These are phyloP conservation scores for Myxozyma monticola DNA, from an alignment of 805 yeast genomes.

Conservation along the genomic window DNA sequence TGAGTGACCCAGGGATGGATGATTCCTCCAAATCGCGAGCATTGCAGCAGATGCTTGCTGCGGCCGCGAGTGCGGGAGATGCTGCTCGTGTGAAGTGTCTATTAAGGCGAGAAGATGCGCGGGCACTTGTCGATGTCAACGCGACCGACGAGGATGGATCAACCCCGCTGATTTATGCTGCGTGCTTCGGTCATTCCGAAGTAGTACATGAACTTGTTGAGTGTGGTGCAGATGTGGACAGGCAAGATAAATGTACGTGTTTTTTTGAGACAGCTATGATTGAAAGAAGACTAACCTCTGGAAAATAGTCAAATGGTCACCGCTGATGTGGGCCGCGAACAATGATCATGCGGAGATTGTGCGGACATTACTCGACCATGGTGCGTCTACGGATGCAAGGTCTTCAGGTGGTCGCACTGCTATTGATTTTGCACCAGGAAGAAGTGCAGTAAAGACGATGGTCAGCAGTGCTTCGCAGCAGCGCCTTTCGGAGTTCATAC, in stretches of 20 bases:
- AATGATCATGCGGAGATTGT: conserved; percentile 57
- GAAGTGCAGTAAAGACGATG: conserved; percentile 59
- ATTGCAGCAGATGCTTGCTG: conserved; percentile 38
- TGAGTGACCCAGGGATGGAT: conserved; percentile 25
- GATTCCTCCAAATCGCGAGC: conserved; percentile 11
- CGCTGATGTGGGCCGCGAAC: conserved; percentile 85
- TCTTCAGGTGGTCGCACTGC: conserved; percentile 52
- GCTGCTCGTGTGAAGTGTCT: conserved; percentile 35
- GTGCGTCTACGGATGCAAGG: conserved; percentile 59
- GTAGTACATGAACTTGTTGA: conserved; percentile 40
- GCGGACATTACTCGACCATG: conserved; percentile 56
- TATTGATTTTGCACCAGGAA: conserved; percentile 52
- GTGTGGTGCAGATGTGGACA: conserved; percentile 41
- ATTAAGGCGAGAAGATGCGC: conserved; percentile 33
- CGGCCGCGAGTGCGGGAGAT: conserved; percentile 43
- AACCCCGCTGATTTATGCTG: conserved; percentile 43
- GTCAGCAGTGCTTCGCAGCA: conserved; percentile 36
- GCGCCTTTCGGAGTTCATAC: not conserved
- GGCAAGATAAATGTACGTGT: conserved; percentile 38
- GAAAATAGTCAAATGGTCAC: conserved; percentile 41
- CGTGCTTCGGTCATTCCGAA: conserved; percentile 44
- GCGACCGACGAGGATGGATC: conserved; percentile 42
- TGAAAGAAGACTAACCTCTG: not conserved
- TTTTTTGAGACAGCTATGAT: not conserved
- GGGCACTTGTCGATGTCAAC: conserved; percentile 37